Evolutionary conservation across 768 basidiomycete species (phyloP), one percentile per base, ranked within the genome.

Genomic region (Coprinopsis cinerea): DNA sequence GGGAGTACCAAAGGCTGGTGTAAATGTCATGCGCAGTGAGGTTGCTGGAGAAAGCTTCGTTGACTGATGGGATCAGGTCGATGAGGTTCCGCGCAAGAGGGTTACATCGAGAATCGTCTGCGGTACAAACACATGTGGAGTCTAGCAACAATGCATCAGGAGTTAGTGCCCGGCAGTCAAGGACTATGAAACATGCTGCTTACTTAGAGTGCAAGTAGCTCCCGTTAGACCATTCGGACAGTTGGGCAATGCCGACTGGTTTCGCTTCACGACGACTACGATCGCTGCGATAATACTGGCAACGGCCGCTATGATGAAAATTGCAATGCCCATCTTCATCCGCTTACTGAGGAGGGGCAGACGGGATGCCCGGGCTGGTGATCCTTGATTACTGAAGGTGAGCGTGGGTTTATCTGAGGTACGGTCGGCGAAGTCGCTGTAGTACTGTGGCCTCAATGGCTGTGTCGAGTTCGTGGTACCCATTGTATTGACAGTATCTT

Each of bases 51-150:
- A 84, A 80, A 23, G 67, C 53, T 18, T 57, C 57, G 59, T 83
- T 83, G 44, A 80, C 57, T 3, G 61, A 60, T 10, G 81, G 78
- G 7, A 78, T 59, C 14, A 83, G 66, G 45, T 70, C 61, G 20
- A 79, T 55, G 35, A 86, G 59, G 48, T 66, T 73, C 58, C 77
- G 71, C 0, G 83, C 82, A 9, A 86, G 60, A 22, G 69, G 71
- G 40, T 76, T 71, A 54, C 81, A 82, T 52, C 64, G 68, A 17
- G 55, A 48, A n/a, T 65, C 62, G 1, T 77, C 73, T 11, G 77
- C 76, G 55, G n/a, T n/a, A n/a, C 83, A 85, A 30, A 78, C 69
- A 58, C 83, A 86, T 0, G 81, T 79, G 1, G 80, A 71, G 66
- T 83, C 82, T 84, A 53, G n/a, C n/a, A n/a, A n/a, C n/a, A 36